Evolutionary conservation across 306 rosid genomes (phyloP), one percentile per base, ranked within the genome.

Genomic region (Vicia villosa): DNA sequence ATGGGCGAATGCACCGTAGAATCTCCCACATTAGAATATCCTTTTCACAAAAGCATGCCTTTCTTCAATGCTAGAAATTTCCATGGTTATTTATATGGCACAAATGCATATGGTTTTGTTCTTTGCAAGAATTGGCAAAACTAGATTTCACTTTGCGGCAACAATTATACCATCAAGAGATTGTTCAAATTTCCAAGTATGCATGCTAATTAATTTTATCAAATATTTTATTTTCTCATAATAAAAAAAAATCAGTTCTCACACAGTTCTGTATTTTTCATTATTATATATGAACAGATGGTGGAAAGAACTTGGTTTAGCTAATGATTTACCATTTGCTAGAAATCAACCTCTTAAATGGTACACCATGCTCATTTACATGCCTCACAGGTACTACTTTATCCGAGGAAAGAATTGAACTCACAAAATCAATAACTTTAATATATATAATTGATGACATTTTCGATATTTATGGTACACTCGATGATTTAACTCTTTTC

Each of bases 311-410:
- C 74, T 84, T 56, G 97, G 87, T 12, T 80, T 88, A 72, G 79
- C 73, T 0, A 77, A 79, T 17, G 85, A 86, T 46, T 66, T 91
- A 60, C 70, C 43, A 45, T 73, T 73, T 68, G 94, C 87, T 0
- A 85, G 96, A 73, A 84, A 86, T 45, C 89, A 88, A 55, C 96
- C 96, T 14, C 70, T 86, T 0, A 91, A 88, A 83, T 91, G 97
- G 97, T 82, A 86, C 70, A 41, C 77, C 0, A n/a, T 84, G 86
- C 76, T 80, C 93, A 3, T 19, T 87, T 77, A 88, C 83, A 47
- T 77, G 86, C 63, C 80, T 84, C 5, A 5, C 82, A 5, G 86
- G 82, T 81, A 88, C 86, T 20, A 56, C 13, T 42, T 61, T 74
- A 16, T 76, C 93, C 16, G 74, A 85, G 55, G 78, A 85, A 76